Base-by-base conservation (phyloP, 345 rosid species). In the Rhizophora mangle region DNA sequence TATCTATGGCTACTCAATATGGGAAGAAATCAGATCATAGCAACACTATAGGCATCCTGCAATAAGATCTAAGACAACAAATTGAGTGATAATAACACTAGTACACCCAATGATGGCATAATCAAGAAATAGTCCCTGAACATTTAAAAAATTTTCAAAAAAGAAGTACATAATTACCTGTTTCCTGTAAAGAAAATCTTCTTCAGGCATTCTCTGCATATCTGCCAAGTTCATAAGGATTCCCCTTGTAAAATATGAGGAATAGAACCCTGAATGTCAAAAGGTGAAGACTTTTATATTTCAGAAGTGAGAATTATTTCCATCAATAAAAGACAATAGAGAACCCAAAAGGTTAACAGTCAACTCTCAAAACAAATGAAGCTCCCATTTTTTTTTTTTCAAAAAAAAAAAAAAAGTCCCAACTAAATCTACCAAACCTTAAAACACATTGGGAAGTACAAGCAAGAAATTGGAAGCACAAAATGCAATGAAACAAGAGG, bases 131-230 rank as follows among this genome's bases (percentile, higher is more conserved):
- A 43, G 49, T 15, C 49, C 2, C 49, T 11, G 49, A 34, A 5
- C 31, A 18, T 1, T 32, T 15, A 11, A 18, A 47, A 53, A 6
- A 10, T 61, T 52, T 53, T 54, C 43, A 32, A 31, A 21, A 52
- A n/a, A n/a, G 29, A 74, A 43, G 11, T 15, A 60, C 34, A 66
- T 24, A 32, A 59, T 26, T 63, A 77, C 99, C 97, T 95, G 97
- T 73, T 86, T 95, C 77, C 92, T 84, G 75, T 68, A 81, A 67
- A 94, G 89, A 78, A 95, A 88, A 60, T 84, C 96, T 73, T 92
- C 96, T 72, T 95, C 99, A 8, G 97, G 81, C 75, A 92, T 77
- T 64, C 74, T 84, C 73, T 95, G 92, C 88, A 95, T 90, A 61
- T 87, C 91, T 53, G 90, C 86, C 74, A 95, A 80, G 82, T 86